Base-by-base conservation (phyloP, 2,329 filamentous ascomycete species). In the Hypoxylon sp. region DNA sequence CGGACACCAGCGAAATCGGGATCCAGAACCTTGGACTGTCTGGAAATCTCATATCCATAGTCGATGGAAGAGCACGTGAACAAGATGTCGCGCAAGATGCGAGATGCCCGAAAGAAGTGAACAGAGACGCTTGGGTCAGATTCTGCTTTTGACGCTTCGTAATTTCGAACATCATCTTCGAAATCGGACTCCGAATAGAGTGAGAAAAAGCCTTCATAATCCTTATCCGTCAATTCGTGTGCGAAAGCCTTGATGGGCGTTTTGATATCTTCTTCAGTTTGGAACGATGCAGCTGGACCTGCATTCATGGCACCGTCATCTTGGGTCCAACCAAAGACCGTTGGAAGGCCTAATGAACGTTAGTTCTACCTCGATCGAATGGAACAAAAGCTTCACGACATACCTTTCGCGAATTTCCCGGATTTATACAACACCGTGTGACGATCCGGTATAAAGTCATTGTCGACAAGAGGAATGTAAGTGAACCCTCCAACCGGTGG, bases 401-500 rank as follows among this genome's bases (percentile, higher is more conserved):
- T n/a, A 21, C 32, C 32, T 23, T 21, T 35, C 2, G 21, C 32
- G 32, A 35, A 35, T 8, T 30, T 56, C 1, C 65, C 64, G 1
- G 55, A 4, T 26, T 57, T 66, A 30, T 62, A 63, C 0, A 68
- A 30, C 0, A 32, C 30, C 0, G 63, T 60, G 2, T 64, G 63
- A 0, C 65, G 54, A 1, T 64, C 66, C 0, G 63, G 64, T 4
- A 68, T 35, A 6, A 69, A 61, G 19, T 69, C 66, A 0, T 23
- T 60, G 20, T 69, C 67, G 2, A 68, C 30, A 0, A 66, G 64
- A 0, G 66, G 65, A 13, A 68, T 66, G 21, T 68, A 68, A 1
- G 67, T 69, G 15, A 63, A 63, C 2, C 65, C 32, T 0, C 65
- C 64, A 1, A 34, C 29, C 0, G 65, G 66, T 3, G 66, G 66